Percentiles rank a stretch among this genome's conserved stretches.
phyloP scores from a whole-genome alignment of 805 yeast genomes.

The Saccharomycopsis lassenensis region DNA sequence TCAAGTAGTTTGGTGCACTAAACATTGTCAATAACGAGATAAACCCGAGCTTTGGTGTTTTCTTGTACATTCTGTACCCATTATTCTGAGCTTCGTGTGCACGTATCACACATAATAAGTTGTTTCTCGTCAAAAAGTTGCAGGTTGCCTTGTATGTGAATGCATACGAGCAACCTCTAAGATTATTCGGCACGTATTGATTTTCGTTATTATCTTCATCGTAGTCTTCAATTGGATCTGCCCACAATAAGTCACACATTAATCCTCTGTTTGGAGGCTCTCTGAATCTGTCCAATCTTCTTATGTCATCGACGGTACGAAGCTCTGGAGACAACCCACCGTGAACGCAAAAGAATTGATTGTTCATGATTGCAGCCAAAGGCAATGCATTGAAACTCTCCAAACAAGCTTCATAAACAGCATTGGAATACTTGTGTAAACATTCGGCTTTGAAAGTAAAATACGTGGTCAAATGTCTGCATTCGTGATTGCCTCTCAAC shows the following conservation, averaged over 20 bases:
- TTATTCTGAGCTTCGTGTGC: constrained; percentile 98
- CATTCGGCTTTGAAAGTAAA: constrained; percentile 91
- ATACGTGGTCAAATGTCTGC: constrained; percentile 84
- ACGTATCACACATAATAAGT: constrained; percentile 73
- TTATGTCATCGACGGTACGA: constrained; percentile 55
- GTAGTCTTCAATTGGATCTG: constrained; percentile 88
- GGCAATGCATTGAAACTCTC: constrained; percentile 80
- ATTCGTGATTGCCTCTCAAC: constrained; percentile 91
- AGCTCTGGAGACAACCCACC: constrained; percentile 92
- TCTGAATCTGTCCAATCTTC: constrained; percentile 62
- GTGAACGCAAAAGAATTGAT: constrained; percentile 90
- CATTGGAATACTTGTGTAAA: constrained; percentile 61
- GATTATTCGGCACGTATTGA: constrained; percentile 51
- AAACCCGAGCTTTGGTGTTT: constrained; percentile 74
- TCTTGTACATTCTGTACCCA: constrained; percentile 89
- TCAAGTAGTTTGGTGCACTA: constrained; percentile 92
- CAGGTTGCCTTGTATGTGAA: constrained; percentile 77
- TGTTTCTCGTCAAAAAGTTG: constrained; percentile 65
- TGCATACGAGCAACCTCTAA: constrained; percentile 88
- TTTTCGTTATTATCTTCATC: constrained; percentile 46
- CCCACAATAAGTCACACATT: constrained; percentile 93
- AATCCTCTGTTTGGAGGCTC: constrained; percentile 92
- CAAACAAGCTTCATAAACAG: constrained; percentile 63
- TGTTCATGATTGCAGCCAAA: constrained; percentile 85
- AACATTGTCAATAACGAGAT: constrained; percentile 86